phyloP scores from a whole-genome alignment of 2,329 filamentous ascomycete species.

The Sporothrix phasma region DNA sequence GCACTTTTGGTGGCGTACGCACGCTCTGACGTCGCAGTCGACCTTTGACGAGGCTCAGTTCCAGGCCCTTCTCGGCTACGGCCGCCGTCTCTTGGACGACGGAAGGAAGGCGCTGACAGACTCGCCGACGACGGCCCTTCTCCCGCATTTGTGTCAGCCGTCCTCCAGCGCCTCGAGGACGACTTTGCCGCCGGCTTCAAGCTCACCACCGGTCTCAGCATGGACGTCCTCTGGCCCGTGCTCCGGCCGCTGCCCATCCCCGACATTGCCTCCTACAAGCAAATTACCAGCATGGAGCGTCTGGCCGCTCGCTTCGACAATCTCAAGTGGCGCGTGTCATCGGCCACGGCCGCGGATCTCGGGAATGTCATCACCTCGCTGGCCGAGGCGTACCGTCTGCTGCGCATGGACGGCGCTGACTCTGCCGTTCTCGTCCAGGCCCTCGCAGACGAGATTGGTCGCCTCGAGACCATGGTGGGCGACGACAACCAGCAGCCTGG shows the following conservation, averaged over 20 bases:
- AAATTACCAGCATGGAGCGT: slow-evolving; percentile 41
- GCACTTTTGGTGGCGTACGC: slow-evolving; percentile 47
- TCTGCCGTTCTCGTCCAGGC: slow-evolving; percentile 39
- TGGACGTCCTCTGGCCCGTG: slow-evolving; percentile 67
- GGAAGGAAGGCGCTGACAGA: neutral
- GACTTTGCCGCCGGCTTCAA: slow-evolving; percentile 62
- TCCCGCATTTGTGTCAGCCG: slow-evolving; percentile 29
- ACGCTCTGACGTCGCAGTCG: slow-evolving; percentile 33
- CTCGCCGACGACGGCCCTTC: neutral
- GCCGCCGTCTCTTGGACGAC: slow-evolving; percentile 28
- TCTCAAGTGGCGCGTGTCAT: slow-evolving; percentile 46
- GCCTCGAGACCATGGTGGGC: slow-evolving; percentile 38
- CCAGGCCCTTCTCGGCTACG: slow-evolving; percentile 50
- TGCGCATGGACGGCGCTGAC: slow-evolving; percentile 29
- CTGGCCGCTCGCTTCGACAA: slow-evolving; percentile 51
- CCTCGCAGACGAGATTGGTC: slow-evolving; percentile 41
- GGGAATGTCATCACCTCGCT: slow-evolving; percentile 45
- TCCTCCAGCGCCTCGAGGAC: slow-evolving; percentile 36
- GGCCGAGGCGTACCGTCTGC: slow-evolving; percentile 45
- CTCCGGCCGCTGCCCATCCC: slow-evolving; percentile 55
- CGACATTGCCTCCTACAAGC: slow-evolving; percentile 35
- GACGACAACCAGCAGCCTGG: slow-evolving; percentile 34
- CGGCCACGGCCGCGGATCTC: slow-evolving; percentile 41
- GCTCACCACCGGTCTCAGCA: slow-evolving; percentile 64
- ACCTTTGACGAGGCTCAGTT: slow-evolving; percentile 54